Conservation (phyloP, 805 yeast genomes). For the Wickerhamiella dianesei region DNA sequence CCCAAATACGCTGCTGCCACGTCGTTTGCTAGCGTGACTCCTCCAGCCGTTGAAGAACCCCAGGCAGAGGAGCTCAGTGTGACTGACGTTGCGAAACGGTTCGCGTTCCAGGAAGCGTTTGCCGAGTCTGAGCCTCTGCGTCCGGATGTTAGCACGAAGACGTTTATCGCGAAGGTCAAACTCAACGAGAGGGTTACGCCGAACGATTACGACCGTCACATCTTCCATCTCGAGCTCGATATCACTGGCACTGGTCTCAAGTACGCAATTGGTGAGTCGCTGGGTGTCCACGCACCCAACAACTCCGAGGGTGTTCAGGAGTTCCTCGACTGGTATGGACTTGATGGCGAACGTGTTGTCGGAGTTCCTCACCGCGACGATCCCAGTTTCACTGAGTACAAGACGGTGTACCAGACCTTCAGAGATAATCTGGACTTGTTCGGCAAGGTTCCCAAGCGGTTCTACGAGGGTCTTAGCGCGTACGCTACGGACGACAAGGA, state of each 20-base stretch:
- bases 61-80: conserved; percentile 28
- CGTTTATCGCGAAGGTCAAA: conserved; percentile 77
- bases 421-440: conserved; percentile 72
- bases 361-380: conserved; percentile 57
- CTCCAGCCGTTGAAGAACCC: not conserved
- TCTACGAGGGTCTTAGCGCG: conserved; percentile 68
- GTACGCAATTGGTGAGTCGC: conserved; percentile 91
- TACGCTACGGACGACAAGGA: conserved; percentile 61
- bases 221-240: conserved; percentile 93
- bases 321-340: conserved; percentile 59
- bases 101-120: conserved; percentile 75
- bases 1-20: not conserved
- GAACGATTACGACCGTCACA: conserved; percentile 74
- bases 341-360: conserved; percentile 54
- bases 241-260: conserved; percentile 78
- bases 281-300: conserved; percentile 90
- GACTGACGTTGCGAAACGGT: conserved; percentile 50
- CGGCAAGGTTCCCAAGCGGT: conserved; percentile 92
- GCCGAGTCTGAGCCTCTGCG: conserved; percentile 45
- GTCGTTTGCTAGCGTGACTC: not conserved
- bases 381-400: conserved; percentile 39
- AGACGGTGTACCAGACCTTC: conserved; percentile 73
- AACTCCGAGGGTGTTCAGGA: conserved; percentile 46
- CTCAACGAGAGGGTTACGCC: conserved; percentile 91
- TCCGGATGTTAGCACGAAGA: conserved; percentile 80